Base-by-base conservation (phyloP, 169 alveolate species). In the Cryptosporidium tyzzeri region DNA sequence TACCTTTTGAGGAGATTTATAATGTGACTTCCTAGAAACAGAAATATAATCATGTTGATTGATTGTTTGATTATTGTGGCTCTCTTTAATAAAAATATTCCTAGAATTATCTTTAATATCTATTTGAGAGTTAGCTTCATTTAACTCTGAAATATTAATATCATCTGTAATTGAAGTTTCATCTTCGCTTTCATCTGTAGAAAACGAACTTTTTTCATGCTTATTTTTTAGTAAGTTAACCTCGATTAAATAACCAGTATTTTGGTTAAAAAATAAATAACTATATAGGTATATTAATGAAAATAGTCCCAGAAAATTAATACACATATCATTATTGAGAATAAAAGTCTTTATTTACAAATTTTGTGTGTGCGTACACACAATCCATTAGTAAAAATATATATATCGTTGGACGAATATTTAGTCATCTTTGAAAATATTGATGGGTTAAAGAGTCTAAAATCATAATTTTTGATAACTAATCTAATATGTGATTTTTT, bases 1-100 rank as follows among this genome's bases (percentile, higher is more conserved):
- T 12, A 80, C 89, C 51, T 80, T 61, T 14, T 80, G 51, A 8
- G 89, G 89, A 23, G 89, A 80, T 29, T 39, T 70, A 39, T 12
- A 29, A 7, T 61, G 9, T 2, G 67, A 26, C 12, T 55, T 55
- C 35, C 35, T 39, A 16, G 12, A n/a, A 9, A 6, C n/a, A 2
- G 44, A 12, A 31, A n/a, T 37, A 70, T 7, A 35, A 8, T 23
- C n/a, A 16, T n/a, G 2, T 55, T 55, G 6, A 9, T 26, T 16
- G 26, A 21, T 33, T 26, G 2, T 37, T 65, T 33, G 50, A 35
- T 65, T 65, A 12, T 65, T 2, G 18, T 21, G 41, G n/a, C 0
- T 33, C 50, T 31, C 31, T 21, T 50, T 31, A n/a, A 31, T 33
- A 7, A 23, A 65, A 21, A 35, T 16, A 7, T 10, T 9, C 29